Conservation (phyloP, 192 early-diverging fungal genomes). For the Backusella macrospora region DNA sequence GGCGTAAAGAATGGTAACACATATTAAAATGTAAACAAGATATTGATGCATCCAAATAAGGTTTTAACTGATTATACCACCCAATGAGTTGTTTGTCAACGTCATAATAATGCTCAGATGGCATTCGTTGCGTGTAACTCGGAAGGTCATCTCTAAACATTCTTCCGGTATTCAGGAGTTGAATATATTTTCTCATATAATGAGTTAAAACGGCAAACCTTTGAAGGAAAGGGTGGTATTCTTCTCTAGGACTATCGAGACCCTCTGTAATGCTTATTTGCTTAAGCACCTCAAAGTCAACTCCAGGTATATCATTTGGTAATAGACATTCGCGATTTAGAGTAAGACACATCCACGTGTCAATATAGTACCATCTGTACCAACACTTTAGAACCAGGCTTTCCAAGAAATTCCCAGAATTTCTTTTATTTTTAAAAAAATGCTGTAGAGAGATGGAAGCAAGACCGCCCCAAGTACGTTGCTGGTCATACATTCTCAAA, state of each 20-base stretch:
- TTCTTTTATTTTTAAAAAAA: neutral
- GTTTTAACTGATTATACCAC: conserved; percentile 17
- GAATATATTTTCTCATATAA: conserved; percentile 35
- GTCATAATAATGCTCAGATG: conserved; percentile 17
- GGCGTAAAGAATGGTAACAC: conserved; percentile 37
- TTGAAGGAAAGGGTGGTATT: conserved; percentile 8
- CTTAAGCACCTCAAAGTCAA: neutral
- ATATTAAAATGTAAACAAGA: conserved; percentile 31
- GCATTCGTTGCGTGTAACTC: neutral
- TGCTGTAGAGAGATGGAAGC: conserved; percentile 32
- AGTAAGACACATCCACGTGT: conserved; percentile 36
- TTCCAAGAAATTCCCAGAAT: neutral
- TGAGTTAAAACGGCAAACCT: conserved; percentile 16
- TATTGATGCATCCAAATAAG: conserved; percentile 2
- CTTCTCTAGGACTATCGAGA: neutral
- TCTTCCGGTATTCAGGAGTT: conserved; percentile 5
- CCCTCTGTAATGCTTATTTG: neutral
- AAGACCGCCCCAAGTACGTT: conserved; percentile 35
- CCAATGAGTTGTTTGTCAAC: conserved; percentile 4
- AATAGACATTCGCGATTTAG: conserved; percentile 26
- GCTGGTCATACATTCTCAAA: conserved; percentile 38
- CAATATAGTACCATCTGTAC: conserved; percentile 42
- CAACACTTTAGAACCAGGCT: conserved; percentile 20
- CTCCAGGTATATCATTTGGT: conserved; percentile 11
- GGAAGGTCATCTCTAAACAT: neutral